Conservation (phyloP, 169 alveolate genomes). For the Ichthyophthirius multifiliis region DNA sequence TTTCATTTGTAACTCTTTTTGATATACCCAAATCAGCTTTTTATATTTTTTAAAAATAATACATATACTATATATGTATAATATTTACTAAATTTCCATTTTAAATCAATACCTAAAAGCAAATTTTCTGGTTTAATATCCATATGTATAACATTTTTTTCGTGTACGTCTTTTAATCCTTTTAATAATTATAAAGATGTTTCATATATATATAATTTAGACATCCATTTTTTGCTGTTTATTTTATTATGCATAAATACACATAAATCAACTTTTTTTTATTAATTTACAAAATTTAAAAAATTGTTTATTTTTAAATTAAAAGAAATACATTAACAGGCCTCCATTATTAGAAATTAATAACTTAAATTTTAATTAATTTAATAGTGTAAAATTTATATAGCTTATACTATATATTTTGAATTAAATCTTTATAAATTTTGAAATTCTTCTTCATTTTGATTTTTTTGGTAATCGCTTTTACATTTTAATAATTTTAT, state of each 20-base stretch:
- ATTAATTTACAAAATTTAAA: too few relatives aligned
- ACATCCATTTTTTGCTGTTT: neutral
- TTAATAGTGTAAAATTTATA: neutral
- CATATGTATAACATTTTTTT: neutral
- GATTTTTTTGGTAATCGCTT: neutral
- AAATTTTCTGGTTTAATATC: neutral
- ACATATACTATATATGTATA: neutral
- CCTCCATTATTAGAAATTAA: constrained; percentile 3
- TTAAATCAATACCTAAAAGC: neutral
- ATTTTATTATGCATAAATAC: neutral
- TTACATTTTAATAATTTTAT: neutral
- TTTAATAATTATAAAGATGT: neutral
- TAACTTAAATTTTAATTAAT: neutral
- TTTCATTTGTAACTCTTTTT: neutral
- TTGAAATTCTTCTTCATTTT: neutral
- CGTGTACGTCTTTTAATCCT: neutral
- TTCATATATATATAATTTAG: neutral
- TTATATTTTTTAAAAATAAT: neutral
- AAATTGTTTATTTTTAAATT: too few relatives aligned
- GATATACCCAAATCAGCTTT: neutral
- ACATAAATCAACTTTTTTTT: neutral
- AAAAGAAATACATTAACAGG: neutral
- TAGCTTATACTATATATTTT: neutral
- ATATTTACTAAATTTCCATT: neutral
- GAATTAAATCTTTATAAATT: neutral